These are phyloP conservation scores for Acanthamoeba sp. DNA, from an alignment of 208 protist species.

Conservation along the genomic window DNA sequence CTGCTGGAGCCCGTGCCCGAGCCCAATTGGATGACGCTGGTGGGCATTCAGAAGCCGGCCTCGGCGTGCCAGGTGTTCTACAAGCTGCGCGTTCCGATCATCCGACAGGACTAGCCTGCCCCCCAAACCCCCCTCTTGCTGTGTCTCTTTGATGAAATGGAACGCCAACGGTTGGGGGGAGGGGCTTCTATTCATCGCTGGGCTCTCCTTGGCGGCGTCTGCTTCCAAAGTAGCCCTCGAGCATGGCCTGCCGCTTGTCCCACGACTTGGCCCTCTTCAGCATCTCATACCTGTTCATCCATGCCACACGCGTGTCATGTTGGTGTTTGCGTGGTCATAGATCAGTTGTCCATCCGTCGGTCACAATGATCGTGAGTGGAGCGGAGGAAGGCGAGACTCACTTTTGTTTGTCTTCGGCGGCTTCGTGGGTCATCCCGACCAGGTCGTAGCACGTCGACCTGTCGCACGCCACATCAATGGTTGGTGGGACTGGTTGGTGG, in stretches of 20 bases:
- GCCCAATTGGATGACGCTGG: slow-evolving; percentile 66
- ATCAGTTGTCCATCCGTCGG: background rate
- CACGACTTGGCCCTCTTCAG: background rate
- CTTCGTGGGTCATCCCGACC: background rate
- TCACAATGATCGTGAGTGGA: no score
- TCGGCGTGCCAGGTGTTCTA: slow-evolving; percentile 18
- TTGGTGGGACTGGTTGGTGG: no score
- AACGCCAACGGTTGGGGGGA: no score
- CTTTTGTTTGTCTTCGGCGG: background rate
- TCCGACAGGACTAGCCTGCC: slow-evolving; percentile 1
- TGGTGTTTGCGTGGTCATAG: background rate
- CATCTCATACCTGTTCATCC: background rate
- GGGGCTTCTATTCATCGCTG: background rate
- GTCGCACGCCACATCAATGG: background rate
- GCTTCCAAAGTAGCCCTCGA: slow-evolving; percentile 18
- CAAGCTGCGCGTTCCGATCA: slow-evolving; percentile 48
- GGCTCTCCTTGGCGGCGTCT: background rate
- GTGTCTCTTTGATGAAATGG: no score
- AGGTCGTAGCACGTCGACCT: slow-evolving; percentile 17
- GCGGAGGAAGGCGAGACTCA: background rate
- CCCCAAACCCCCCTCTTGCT: background rate
- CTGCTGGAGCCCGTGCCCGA: slow-evolving; percentile 39
- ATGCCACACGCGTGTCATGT: background rate
- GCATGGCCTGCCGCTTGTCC: background rate
- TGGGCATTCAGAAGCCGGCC: slow-evolving; percentile 63